Conservation (phyloP, 2,329 filamentous ascomycete species). For the Ascochyta pisi region DNA sequence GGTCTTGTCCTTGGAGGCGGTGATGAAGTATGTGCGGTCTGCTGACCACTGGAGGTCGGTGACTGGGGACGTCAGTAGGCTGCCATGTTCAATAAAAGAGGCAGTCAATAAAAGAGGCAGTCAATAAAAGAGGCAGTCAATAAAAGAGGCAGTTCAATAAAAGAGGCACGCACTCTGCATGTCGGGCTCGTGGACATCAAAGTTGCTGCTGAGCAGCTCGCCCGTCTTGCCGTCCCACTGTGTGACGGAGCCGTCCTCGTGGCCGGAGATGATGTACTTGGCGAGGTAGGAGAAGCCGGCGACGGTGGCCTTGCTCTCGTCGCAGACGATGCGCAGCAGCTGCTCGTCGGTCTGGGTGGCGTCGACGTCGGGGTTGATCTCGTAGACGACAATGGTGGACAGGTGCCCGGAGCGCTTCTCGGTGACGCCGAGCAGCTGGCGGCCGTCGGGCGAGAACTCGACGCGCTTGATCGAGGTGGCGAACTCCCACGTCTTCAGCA, state of each 20-base stretch:
- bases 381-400: slow-evolving; percentile 90
- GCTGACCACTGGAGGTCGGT: slow-evolving; percentile 94
- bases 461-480: slow-evolving; percentile 96
- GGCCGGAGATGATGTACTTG: slow-evolving; percentile 96
- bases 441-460: slow-evolving; percentile 95
- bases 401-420: slow-evolving; percentile 98
- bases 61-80: slow-evolving; percentile 74
- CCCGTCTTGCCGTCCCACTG: slow-evolving; percentile 92
- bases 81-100: too few relatives aligned
- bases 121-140: too few relatives aligned
- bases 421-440: slow-evolving; percentile 87
- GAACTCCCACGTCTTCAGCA: slow-evolving; percentile 98
- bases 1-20: slow-evolving; percentile 96
- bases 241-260: slow-evolving; percentile 93
- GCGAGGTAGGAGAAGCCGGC: slow-evolving; percentile 94
- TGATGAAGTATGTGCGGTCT: slow-evolving; percentile 98
- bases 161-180: slow-evolving; percentile 66
- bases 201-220: slow-evolving; percentile 78
- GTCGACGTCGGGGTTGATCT: slow-evolving; percentile 83
- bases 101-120: too few relatives aligned
- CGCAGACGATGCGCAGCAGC: slow-evolving; percentile 85
- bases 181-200: slow-evolving; percentile 86
- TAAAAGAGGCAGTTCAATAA: too few relatives aligned
- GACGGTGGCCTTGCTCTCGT: slow-evolving; percentile 91
- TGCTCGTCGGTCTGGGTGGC: slow-evolving; percentile 86